A percentile compares a stretch with the other conserved stretches of the same genome.
Evolutionary conservation across 495 filamentous ascomycete species (phyloP).

Genomic region (Podospora pseudopauciseta): DNA sequence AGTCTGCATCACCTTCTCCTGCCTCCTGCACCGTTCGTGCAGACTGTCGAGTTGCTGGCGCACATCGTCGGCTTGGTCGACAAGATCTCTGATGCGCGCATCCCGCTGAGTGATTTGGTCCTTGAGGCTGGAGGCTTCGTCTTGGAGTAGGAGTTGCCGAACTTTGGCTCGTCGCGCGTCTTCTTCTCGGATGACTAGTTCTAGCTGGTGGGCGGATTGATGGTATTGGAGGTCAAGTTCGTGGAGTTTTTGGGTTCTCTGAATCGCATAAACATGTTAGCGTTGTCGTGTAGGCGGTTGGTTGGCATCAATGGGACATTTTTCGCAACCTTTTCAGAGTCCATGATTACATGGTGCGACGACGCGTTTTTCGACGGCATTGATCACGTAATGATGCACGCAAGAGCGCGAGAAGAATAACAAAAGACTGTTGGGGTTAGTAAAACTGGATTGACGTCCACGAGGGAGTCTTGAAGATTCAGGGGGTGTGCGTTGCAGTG

Average conservation of each 20-base stretch:
- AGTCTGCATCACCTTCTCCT: constrained; percentile 54
- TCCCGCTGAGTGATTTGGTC: constrained; percentile 45
- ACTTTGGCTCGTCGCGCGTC: constrained; percentile 60
- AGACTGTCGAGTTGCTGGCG: constrained; percentile 55
- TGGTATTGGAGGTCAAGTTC: constrained; percentile 65
- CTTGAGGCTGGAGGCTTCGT: constrained; percentile 55
- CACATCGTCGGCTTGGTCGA: constrained; percentile 53
- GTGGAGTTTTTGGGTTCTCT: constrained; percentile 40
- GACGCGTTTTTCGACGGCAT: constrained; percentile 35
- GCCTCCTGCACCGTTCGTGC: constrained; percentile 50
- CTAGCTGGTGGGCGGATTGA: constrained; percentile 51
- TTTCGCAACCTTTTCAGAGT: constrained; percentile 41
- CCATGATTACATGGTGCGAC: constrained; percentile 41
- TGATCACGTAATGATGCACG: constrained; percentile 9
- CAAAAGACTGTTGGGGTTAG: neutral
- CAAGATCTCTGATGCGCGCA: constrained; percentile 56
- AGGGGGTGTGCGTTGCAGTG: neutral
- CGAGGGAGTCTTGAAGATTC: neutral
- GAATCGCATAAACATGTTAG: neutral
- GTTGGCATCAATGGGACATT: neutral
- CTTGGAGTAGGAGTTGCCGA: constrained; percentile 61
- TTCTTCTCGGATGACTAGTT: constrained; percentile 65
- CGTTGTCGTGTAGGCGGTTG: neutral
- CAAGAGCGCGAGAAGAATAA: neutral
- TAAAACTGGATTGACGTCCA: neutral